Percentiles rank a stretch among this genome's conserved stretches.
These are phyloP conservation scores for Delitschia confertaspora DNA, from an alignment of 495 filamentous ascomycete species.

Conservation along the genomic window DNA sequence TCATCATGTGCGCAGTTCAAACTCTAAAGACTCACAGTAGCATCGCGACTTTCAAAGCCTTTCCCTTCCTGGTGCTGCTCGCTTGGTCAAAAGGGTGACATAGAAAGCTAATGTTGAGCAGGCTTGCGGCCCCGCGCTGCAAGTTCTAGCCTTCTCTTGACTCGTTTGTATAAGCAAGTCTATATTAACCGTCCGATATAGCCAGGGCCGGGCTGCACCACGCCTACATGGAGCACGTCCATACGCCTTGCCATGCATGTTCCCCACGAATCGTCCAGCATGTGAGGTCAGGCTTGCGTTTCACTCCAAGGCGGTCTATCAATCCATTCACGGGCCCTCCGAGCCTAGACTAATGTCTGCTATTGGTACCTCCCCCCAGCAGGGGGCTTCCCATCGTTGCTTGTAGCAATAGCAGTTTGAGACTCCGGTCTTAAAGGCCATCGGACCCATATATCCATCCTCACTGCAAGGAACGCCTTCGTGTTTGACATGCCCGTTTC, in stretches of 20 bases:
- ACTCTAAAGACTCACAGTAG: too few species aligned
- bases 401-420: conserved; percentile 31
- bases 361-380: conserved; percentile 27
- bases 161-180: conserved; percentile 23
- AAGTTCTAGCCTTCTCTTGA: too few species aligned
- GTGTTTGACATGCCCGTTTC: conserved; percentile 31
- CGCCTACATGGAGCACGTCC: conserved; percentile 16
- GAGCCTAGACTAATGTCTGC: conserved; percentile 23
- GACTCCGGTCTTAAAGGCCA: conserved; percentile 29
- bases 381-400: conserved; percentile 17
- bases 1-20: conserved; percentile 14
- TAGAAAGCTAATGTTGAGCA: too few species aligned
- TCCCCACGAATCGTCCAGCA: conserved; percentile 30
- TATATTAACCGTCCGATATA: conserved; percentile 21
- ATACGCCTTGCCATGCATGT: conserved; percentile 21
- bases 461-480: conserved; percentile 27
- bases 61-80: too few species aligned
- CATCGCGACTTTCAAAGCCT: too few species aligned
- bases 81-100: too few species aligned
- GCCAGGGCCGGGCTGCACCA: conserved; percentile 15
- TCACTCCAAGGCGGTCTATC: conserved; percentile 24
- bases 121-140: too few species aligned
- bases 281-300: conserved; percentile 26
- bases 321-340: conserved; percentile 22
- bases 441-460: conserved; percentile 20